Percentiles rank a stretch among this genome's conserved stretches.
Evolutionary conservation across 2,329 filamentous ascomycete species (phyloP).

Genomic region (Exutisphaerella laricina): DNA sequence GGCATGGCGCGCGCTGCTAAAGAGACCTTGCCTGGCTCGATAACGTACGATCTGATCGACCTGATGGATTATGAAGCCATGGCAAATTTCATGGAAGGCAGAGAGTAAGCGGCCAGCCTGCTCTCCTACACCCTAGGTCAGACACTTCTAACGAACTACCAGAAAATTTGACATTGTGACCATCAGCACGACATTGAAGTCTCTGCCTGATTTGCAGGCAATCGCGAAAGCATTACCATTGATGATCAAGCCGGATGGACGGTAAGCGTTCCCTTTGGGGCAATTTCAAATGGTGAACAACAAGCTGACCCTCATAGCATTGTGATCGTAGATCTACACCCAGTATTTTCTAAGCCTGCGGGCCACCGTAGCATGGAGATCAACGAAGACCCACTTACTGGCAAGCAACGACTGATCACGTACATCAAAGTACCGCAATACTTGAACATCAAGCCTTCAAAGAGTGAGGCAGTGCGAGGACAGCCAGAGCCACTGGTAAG

Average conservation of each 20-base stretch:
- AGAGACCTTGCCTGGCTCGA: conserved; percentile 17
- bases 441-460: conserved; percentile 38
- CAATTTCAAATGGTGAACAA: no score
- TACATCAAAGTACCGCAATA: conserved; percentile 41
- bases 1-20: conserved; percentile 28
- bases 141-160: conserved; percentile 2
- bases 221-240: conserved; percentile 39
- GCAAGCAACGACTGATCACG: conserved; percentile 33
- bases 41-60: conserved; percentile 36
- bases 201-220: conserved; percentile 41
- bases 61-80: conserved; percentile 36
- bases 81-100: conserved; percentile 25
- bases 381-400: conserved; percentile 35
- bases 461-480: conserved; percentile 34
- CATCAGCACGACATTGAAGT: conserved; percentile 47
- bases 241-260: conserved; percentile 38
- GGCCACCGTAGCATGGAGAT: conserved; percentile 39
- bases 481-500: conserved; percentile 23
- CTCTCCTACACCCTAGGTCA: not conserved
- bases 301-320: conserved; percentile 31
- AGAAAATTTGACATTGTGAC: conserved; percentile 42
- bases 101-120: conserved; percentile 12
- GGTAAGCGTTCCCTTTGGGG: conserved; percentile 8
- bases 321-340: conserved; percentile 41
- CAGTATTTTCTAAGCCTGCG: conserved; percentile 46